Base-by-base conservation (phyloP, 1,139 yeast species). In the Chernovozyma sophiae-reginae region DNA sequence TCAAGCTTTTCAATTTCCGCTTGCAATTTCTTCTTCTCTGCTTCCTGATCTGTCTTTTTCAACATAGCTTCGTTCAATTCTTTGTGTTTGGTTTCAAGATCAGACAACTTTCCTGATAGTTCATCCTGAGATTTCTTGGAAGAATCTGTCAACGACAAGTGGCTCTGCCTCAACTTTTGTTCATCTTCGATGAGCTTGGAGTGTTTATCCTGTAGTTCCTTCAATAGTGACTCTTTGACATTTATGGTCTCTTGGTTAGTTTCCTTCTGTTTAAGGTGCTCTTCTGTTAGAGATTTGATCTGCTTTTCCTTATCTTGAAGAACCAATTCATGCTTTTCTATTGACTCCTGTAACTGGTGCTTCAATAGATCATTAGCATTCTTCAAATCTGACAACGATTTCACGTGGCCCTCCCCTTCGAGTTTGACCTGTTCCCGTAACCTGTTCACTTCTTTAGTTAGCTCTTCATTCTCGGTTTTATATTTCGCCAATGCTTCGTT, bases 321-420 rank as follows among this genome's bases (percentile, higher is more conserved):
- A 13, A 7, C 17, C 10, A 7, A 6, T 16, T 26, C 10, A 16
- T 7, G 10, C 29, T 13, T 16, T 8, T 16, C 8, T 6, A 26
- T 16, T 16, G 29, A 6, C 8, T 13, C 29, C 12, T 26, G 10
- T 16, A 26, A 26, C 10, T 13, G 10, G 8, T 13, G 6, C 17
- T 6, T 26, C 8, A 13, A 6, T 13, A 6, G 17, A 15, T 32
- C 35, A 16, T 40, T 37, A 5, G 31, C 30, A 17, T 32, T 33
- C 26, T 43, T 37, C 13, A 42, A 34, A 3, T 18, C 34, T 2
- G 30, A 17, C 5, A 47, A 23, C 28, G 43, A 41, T 3, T 34
- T 41, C n/a, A 40, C 45, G 14, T 36, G 36, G 13, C 32, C 18
- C 12, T 26, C 29, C 6, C 10, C 11, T 6, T 16, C 12, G 12